A percentile compares a stretch with the other conserved stretches of the same genome.
Conservation (phyloP, 2,329 filamentous ascomycete species). For the Verruconis gallopava region DNA sequence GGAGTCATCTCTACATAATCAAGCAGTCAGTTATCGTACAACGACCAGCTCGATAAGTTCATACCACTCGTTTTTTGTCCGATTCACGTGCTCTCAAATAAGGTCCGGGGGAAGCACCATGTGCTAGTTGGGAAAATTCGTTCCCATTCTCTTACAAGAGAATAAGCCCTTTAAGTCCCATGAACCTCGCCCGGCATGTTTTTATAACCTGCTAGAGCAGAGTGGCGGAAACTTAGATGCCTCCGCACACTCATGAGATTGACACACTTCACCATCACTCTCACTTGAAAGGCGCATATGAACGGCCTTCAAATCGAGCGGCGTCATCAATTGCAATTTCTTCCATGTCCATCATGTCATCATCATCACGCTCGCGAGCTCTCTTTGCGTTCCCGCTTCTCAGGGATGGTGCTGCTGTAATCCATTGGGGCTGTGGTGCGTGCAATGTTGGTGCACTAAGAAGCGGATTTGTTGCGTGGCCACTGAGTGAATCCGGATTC, state of each 20-base stretch:
- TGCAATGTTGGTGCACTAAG: not conserved
- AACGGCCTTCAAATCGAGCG: constrained; percentile 4
- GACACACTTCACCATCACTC: not conserved
- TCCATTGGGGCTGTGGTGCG: constrained; percentile 2
- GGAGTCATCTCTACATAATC: too few relatives aligned
- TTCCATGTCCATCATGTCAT: constrained; percentile 4
- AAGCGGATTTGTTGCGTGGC: constrained; percentile 2
- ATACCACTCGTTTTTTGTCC: too few relatives aligned
- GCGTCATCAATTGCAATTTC: not conserved
- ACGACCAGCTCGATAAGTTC: too few relatives aligned
- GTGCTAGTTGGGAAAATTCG: not conserved
- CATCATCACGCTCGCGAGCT: constrained; percentile 5
- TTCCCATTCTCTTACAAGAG: not conserved
- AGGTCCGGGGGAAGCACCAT: not conserved
- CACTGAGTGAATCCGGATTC: not conserved
- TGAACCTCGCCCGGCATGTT: not conserved
- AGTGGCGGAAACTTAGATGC: not conserved
- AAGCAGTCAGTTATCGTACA: too few relatives aligned
- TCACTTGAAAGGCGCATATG: constrained; percentile 5
- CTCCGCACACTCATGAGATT: not conserved
- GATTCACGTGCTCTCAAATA: too few relatives aligned
- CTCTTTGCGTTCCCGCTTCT: constrained; percentile 1
- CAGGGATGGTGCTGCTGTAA: not conserved
- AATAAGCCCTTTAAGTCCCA: too few relatives aligned
- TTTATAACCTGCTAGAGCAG: not conserved